Base-by-base conservation (phyloP, 192 early-diverging fungal species). In the Pilobolus umbonatus region DNA sequence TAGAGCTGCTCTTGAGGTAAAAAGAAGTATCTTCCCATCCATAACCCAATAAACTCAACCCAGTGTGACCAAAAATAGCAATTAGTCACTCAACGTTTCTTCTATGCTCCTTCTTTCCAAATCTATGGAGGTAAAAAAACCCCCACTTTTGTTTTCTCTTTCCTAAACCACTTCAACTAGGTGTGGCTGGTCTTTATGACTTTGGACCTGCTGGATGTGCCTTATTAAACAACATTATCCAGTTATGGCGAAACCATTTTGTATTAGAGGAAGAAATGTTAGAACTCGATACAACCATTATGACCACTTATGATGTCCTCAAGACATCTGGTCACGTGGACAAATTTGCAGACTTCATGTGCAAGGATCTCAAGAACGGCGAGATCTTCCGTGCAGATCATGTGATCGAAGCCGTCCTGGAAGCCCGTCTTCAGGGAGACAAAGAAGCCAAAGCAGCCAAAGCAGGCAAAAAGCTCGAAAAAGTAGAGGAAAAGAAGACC, bases 251-350 rank as follows among this genome's bases (percentile, higher is more conserved):
- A 58, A 87, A 90, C 74, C 94, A 96, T 80, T 99, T 99, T 76
- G 87, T 99, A 5, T 80, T 99, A 15, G 97, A 99, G 72, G 97
- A 99, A 75, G 94, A 99, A 55, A 99, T 99, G 97, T 88, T 99
- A 11, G 97, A 99, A 79, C 80, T 99, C 26, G 97, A 99, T 66
- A 93, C 92, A 67, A 88, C 94, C 31, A 97, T 97, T 75, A 85
- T 99, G 77, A 98, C 97, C n/a, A 94, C 91, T 6, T 81, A 91
- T 44, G 85, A 90, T 54, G 97, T 99, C 11, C 74, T 93, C 42
- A 95, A 98, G 80, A 96, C 97, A 28, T 99, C 97, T 31, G 97
- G 97, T 53, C 97, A 99, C 80, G 97, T 99, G 21, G 97, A 97
- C 36, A 89, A 92, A 51, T 99, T 99, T 74, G 85, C 91, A 44